phyloP scores from a whole-genome alignment of 352 stramenopile genomes.

The Phytophthora meadii region DNA sequence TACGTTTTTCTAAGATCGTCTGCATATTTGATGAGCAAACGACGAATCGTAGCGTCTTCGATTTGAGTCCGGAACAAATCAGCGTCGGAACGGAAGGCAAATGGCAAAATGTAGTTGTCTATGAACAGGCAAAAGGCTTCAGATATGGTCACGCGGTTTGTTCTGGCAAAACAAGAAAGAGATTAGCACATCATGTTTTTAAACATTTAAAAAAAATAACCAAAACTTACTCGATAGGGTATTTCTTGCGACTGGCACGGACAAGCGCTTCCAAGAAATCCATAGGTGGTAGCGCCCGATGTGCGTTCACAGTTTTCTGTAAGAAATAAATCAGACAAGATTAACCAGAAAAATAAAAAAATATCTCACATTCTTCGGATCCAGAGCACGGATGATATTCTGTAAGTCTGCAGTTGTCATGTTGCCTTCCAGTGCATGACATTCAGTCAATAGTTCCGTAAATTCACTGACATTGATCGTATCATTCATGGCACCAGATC shows the following conservation, averaged over 20 bases:
- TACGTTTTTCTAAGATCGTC: slow-evolving; percentile 72
- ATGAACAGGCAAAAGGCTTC: slow-evolving; percentile 81
- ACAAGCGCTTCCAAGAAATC: slow-evolving; percentile 79
- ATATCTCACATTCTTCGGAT: slow-evolving; percentile 49
- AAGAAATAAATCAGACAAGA: background rate
- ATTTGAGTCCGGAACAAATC: slow-evolving; percentile 81
- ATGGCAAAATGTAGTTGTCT: slow-evolving; percentile 78
- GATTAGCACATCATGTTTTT: no score
- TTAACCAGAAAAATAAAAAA: no score
- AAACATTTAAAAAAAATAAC: no score
- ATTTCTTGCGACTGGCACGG: slow-evolving; percentile 67
- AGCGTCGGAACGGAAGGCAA: slow-evolving; percentile 74
- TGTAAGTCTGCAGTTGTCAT: slow-evolving; percentile 55
- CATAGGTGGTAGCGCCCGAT: slow-evolving; percentile 54
- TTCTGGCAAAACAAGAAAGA: slow-evolving; percentile 24
- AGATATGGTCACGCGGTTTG: slow-evolving; percentile 71
- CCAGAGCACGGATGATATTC: slow-evolving; percentile 47
- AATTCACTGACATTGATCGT: slow-evolving; percentile 66
- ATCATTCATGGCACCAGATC: slow-evolving; percentile 40
- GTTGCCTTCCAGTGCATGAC: slow-evolving; percentile 63
- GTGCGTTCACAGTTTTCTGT: slow-evolving; percentile 46
- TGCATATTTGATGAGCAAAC: slow-evolving; percentile 64
- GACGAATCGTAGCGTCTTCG: slow-evolving; percentile 69
- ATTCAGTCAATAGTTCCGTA: slow-evolving; percentile 67
- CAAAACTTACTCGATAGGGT: slow-evolving; percentile 60